Conservation (phyloP, 2,329 filamentous ascomycete species). For the Nemania abortiva region DNA sequence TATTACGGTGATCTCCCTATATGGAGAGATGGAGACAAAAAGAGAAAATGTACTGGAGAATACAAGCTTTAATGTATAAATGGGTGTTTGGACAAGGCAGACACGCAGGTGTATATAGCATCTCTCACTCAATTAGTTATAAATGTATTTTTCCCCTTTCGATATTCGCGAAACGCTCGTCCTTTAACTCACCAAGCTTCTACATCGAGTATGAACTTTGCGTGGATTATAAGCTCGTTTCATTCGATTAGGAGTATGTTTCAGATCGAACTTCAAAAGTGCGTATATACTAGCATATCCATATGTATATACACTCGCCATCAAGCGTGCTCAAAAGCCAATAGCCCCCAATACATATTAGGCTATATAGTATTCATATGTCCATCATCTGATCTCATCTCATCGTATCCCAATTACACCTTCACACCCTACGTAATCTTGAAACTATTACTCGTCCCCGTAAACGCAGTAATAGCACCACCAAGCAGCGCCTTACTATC, state of each 20-base stretch:
- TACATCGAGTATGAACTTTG: background rate
- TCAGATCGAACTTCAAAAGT: background rate
- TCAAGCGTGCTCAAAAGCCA: background rate
- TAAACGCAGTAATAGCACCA: slow-evolving; percentile 73
- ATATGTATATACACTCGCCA: slow-evolving; percentile 3
- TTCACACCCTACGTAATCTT: slow-evolving; percentile 46
- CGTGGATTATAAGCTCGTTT: background rate
- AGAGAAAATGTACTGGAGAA: too few relatives aligned
- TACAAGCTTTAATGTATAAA: background rate
- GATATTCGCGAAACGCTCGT: background rate
- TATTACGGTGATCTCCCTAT: too few relatives aligned
- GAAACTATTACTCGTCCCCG: slow-evolving; percentile 73
- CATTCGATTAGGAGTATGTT: background rate
- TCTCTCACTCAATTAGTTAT: too few relatives aligned
- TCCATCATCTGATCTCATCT: background rate
- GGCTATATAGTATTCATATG: background rate
- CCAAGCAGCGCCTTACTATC: slow-evolving; percentile 77
- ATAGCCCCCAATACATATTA: background rate
- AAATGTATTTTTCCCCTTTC: too few relatives aligned
- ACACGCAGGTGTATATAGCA: too few relatives aligned
- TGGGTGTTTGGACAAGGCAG: background rate
- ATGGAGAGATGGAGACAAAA: too few relatives aligned
- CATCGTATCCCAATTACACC: background rate
- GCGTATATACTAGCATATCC: slow-evolving; percentile 17
- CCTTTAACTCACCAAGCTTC: background rate